These are phyloP conservation scores for Hyphodiscus sp. DNA, from an alignment of 2,329 filamentous ascomycete genomes.

Conservation along the genomic window DNA sequence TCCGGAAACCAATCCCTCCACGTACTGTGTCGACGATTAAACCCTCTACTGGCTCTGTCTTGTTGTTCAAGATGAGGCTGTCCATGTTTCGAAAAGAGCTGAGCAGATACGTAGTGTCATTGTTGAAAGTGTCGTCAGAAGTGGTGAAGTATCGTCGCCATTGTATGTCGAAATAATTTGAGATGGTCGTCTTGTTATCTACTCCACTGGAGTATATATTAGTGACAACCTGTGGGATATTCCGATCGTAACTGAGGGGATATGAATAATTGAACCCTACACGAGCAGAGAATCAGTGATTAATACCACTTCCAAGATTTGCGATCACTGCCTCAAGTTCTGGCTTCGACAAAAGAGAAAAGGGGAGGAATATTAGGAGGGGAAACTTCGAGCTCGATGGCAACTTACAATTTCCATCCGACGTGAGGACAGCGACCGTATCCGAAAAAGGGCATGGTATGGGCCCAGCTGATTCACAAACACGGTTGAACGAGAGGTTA, in stretches of 20 bases:
- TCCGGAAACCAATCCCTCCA: slow-evolving; percentile 40
- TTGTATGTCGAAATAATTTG: slow-evolving; percentile 39
- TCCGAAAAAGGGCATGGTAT: slow-evolving; percentile 22
- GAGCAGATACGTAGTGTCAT: slow-evolving; percentile 28
- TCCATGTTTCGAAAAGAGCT: slow-evolving; percentile 24
- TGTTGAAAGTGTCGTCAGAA: slow-evolving; percentile 23
- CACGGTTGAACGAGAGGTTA: slow-evolving; percentile 30
- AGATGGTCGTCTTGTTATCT: slow-evolving; percentile 28
- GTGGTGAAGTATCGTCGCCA: slow-evolving; percentile 22
- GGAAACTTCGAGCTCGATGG: too few species aligned
- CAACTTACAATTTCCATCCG: slow-evolving; percentile 19
- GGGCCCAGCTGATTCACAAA: too few species aligned
- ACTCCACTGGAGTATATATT: slow-evolving; percentile 35
- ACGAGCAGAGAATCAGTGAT: too few species aligned
- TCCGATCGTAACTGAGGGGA: slow-evolving; percentile 18
- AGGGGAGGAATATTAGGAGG: too few species aligned
- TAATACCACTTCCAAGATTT: too few species aligned
- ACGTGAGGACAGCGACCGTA: slow-evolving; percentile 5
- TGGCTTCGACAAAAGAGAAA: too few species aligned
- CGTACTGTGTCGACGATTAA: slow-evolving; percentile 36
- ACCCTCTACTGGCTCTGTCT: slow-evolving; percentile 33
- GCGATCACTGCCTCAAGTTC: too few species aligned
- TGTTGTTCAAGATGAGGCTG: slow-evolving; percentile 11
- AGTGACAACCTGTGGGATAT: slow-evolving; percentile 30
- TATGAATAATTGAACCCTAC: too few species aligned